Evolutionary conservation across 306 rosid genomes (phyloP).

Genomic region (Malus domestica): DNA sequence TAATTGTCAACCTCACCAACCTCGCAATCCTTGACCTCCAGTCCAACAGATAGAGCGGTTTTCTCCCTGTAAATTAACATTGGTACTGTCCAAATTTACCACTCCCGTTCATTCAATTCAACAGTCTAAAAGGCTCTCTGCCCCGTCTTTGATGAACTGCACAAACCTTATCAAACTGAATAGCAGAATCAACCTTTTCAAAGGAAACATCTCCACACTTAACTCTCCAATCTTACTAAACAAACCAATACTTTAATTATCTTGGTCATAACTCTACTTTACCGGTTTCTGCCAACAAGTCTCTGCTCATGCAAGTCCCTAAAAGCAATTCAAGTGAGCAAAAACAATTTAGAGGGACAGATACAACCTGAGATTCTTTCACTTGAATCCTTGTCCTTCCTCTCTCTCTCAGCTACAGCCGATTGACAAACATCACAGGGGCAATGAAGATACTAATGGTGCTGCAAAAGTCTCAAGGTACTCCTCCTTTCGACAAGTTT

Average conservation of each 20-base stretch:
- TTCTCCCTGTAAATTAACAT: background rate
- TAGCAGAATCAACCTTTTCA: background rate
- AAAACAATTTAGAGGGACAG: background rate
- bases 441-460: background rate
- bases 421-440: background rate
- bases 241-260: background rate
- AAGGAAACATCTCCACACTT: background rate
- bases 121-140: background rate
- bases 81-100: slow-evolving; percentile 1
- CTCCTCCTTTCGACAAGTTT: no score
- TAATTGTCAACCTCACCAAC: background rate
- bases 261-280: background rate
- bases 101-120: background rate
- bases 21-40: background rate
- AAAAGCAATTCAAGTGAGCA: background rate
- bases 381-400: background rate
- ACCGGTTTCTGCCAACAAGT: background rate
- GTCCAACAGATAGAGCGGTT: background rate
- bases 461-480: background rate
- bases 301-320: background rate
- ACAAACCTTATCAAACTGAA: background rate
- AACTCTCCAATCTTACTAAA: background rate
- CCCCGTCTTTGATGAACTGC: background rate
- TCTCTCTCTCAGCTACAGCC: background rate
- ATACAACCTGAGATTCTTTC: background rate